A percentile compares a stretch with the other conserved stretches of the same genome.
These are phyloP conservation scores for Chiua virens DNA, from an alignment of 768 basidiomycete genomes.

Conservation along the genomic window DNA sequence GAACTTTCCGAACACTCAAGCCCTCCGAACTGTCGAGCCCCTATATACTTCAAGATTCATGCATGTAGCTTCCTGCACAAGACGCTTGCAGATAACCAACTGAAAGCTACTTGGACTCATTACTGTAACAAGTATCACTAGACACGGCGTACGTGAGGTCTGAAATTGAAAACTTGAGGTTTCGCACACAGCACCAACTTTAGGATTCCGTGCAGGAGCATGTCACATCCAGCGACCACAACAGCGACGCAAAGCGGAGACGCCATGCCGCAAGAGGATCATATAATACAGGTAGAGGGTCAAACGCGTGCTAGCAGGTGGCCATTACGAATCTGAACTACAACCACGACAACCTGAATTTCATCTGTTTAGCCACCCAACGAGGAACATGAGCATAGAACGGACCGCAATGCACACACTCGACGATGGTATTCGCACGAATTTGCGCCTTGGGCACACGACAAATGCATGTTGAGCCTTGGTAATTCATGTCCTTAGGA, in stretches of 20 bases:
- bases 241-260: neutral
- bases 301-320: neutral
- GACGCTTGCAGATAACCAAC: neutral
- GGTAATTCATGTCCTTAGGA: constrained; percentile 95
- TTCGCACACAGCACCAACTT: too few species aligned
- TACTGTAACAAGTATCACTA: neutral
- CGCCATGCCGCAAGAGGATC: neutral
- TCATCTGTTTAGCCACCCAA: constrained; percentile 12
- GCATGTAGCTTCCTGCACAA: too few species aligned
- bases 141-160: neutral
- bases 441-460: constrained; percentile 95
- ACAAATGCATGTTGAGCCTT: constrained; percentile 97
- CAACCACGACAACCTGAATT: constrained; percentile 81
- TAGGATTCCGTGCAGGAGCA: neutral
- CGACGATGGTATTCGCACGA: constrained; percentile 85
- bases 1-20: too few species aligned
- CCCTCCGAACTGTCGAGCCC: too few species aligned
- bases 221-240: neutral
- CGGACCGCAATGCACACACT: constrained; percentile 96
- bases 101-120: too few species aligned
- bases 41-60: too few species aligned
- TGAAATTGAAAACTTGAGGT: too few species aligned
- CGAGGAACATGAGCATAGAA: constrained; percentile 16
- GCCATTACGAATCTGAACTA: constrained; percentile 74
- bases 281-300: neutral